Evolutionary conservation across 2,329 filamentous ascomycete species (phyloP).

Genomic region (Escovopsis sp.): DNA sequence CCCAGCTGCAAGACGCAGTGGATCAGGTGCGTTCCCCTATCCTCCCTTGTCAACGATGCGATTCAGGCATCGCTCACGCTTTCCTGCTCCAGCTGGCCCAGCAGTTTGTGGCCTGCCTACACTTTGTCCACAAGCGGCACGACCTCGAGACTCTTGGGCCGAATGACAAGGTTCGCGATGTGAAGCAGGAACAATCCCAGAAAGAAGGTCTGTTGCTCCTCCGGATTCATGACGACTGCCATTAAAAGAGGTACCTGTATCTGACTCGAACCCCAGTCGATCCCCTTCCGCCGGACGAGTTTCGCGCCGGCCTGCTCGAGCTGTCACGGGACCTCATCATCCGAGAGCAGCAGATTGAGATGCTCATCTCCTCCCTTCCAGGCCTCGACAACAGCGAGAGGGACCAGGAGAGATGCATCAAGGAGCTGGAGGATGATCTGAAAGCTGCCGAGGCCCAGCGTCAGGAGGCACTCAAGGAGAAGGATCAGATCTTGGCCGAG

Average conservation of each 20-base stretch:
- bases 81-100: slow-evolving; percentile 39
- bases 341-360: slow-evolving; percentile 73
- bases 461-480: slow-evolving; percentile 48
- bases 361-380: slow-evolving; percentile 58
- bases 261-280: slow-evolving; percentile 31
- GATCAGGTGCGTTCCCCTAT: slow-evolving; percentile 47
- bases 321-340: slow-evolving; percentile 62
- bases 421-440: slow-evolving; percentile 49
- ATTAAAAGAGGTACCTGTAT: not conserved
- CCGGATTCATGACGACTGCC: not conserved
- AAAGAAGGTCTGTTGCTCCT: slow-evolving; percentile 30
- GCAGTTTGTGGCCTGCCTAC: slow-evolving; percentile 52
- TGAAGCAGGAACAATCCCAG: slow-evolving; percentile 37
- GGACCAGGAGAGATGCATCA: slow-evolving; percentile 56
- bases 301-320: slow-evolving; percentile 54
- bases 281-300: slow-evolving; percentile 47
- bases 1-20: slow-evolving; percentile 72
- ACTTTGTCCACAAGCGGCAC: slow-evolving; percentile 54
- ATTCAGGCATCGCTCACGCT: not conserved
- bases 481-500: slow-evolving; percentile 43
- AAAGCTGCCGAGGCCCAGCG: slow-evolving; percentile 47
- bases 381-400: slow-evolving; percentile 65
- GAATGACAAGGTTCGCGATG: slow-evolving; percentile 43
- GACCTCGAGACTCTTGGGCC: slow-evolving; percentile 45
- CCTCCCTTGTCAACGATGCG: not conserved